A percentile compares a stretch with the other conserved stretches of the same genome.
Conservation (phyloP, 2,329 filamentous ascomycete species). For the Xylariaceae sp. region DNA sequence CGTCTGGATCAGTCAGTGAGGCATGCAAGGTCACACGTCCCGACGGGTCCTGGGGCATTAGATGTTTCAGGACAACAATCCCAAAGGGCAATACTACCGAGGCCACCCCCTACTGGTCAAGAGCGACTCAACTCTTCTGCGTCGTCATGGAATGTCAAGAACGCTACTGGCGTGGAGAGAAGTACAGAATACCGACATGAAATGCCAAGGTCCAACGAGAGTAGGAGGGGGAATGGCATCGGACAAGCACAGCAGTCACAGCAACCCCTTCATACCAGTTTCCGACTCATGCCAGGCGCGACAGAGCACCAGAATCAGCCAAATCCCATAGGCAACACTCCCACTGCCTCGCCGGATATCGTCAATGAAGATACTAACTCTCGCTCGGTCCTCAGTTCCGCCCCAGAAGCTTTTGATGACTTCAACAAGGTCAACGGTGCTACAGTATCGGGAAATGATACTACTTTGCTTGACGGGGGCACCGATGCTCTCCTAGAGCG, state of each 20-base stretch:
- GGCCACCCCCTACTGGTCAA: background rate
- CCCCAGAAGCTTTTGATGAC: too few relatives aligned
- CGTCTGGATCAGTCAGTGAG: background rate
- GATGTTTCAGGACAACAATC: background rate
- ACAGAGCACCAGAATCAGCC: too few relatives aligned
- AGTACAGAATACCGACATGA: background rate
- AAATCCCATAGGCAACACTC: too few relatives aligned
- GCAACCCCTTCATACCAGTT: too few relatives aligned
- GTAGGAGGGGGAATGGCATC: too few relatives aligned
- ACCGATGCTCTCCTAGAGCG: constrained; percentile 27
- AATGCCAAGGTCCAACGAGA: too few relatives aligned
- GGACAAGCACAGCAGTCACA: too few relatives aligned
- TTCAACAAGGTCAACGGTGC: background rate
- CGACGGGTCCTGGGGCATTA: too few relatives aligned
- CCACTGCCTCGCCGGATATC: too few relatives aligned
- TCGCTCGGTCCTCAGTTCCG: too few relatives aligned
- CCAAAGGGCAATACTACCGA: constrained; percentile 8
- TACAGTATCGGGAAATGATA: constrained; percentile 5
- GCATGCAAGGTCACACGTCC: background rate
- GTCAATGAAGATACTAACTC: too few relatives aligned
- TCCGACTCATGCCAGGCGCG: too few relatives aligned
- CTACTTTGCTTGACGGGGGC: constrained; percentile 12
- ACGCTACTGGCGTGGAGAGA: background rate
- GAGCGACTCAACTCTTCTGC: background rate
- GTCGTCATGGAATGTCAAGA: background rate